Base-by-base conservation (phyloP, 371 early-diverging fungal genomes). In the Enterospora canceri region DNA sequence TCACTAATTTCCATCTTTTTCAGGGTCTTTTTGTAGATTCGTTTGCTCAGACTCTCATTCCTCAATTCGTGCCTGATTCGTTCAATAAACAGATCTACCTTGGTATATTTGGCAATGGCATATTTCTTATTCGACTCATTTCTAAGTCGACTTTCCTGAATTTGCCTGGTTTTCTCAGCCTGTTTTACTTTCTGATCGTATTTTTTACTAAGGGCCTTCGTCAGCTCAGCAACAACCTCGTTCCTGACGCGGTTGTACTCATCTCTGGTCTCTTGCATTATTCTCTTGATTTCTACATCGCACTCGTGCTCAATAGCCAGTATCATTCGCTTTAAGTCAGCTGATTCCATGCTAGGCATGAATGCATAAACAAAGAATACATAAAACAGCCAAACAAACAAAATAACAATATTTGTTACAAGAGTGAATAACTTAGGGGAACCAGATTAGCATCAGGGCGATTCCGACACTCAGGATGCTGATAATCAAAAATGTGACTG, bases 321-420 rank as follows among this genome's bases (percentile, higher is more conserved):
- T 8, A 77, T 73, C 78, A 80, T 80, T 67, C 78, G 77, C 29
- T 76, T 74, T 51, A 80, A 71, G 59, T 79, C 80, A 61, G 70
- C 59, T n/a, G 57, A 58, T 18, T 71, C 67, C 0, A 72, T 34
- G 15, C 64, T 67, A 19, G 71, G 68, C 69, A 74, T 75, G 26
- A 49, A 49, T 58, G 12, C 12, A 12, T 58, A 49, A 49, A 49
- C 19, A n/a, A 30, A 24, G 19, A 54, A 12, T 12, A 23, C 16
- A 54, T 12, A 21, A 54, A 54, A 8, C 23, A 15, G 54, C 12
- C 16, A 54, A 8, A 54, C 16, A 23, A 23, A 8, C 12, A 23
- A 21, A 23, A 54, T 12, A 16, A 54, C 23, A 54, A 23, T 51
- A 8, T 51, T 15, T 4, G 18, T 51, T 51, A 8, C 18, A 24